Conservation (phyloP, 768 basidiomycete species). For the Russula sp. region DNA sequence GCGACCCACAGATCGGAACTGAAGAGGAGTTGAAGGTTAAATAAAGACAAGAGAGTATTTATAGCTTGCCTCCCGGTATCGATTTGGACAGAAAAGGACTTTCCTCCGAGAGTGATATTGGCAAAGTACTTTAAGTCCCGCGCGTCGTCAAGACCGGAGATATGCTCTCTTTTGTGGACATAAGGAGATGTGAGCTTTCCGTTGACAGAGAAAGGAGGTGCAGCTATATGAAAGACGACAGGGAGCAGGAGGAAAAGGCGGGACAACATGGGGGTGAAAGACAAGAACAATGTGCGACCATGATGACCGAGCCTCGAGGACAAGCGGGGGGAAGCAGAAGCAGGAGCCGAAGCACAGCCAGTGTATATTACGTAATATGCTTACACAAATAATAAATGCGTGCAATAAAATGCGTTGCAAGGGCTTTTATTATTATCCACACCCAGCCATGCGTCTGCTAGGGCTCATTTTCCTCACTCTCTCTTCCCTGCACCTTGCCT, state of each 20-base stretch:
- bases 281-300: not conserved
- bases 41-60: no score
- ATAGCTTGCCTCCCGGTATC: constrained; percentile 47
- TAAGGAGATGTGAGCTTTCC: constrained; percentile 1
- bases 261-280: not conserved
- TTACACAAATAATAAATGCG: no score
- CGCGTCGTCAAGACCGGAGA: constrained; percentile 35
- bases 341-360: no score
- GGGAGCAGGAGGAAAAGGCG: not conserved
- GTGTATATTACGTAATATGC: no score
- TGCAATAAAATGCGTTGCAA: no score
- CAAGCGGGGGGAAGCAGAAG: no score
- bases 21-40: not conserved
- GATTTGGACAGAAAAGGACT: constrained; percentile 38
- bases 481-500: constrained; percentile 12
- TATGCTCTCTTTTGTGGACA: constrained; percentile 34
- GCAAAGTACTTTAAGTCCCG: constrained; percentile 40
- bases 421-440: no score
- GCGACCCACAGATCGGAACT: constrained; percentile 69
- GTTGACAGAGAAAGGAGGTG: constrained; percentile 12
- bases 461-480: constrained; percentile 10
- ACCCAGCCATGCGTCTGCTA: constrained; percentile 21
- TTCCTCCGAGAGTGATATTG: constrained; percentile 43
- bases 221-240: constrained; percentile 6
- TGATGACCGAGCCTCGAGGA: no score